Percentiles rank a stretch among this genome's conserved stretches.
Conservation (phyloP, 345 rosid genomes). For the Murraya paniculata region DNA sequence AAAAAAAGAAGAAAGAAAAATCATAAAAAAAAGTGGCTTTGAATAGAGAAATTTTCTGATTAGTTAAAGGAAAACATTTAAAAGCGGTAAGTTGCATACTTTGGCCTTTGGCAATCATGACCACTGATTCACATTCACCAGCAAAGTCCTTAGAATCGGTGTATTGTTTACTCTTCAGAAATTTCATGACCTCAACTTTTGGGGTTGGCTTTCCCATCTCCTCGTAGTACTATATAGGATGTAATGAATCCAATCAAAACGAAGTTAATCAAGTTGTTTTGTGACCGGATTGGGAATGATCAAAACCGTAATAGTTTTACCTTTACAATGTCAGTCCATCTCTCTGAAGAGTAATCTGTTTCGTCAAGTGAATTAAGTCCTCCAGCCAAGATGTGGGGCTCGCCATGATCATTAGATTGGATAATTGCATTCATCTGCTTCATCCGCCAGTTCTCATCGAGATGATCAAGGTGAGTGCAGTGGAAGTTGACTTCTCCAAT, state of each 20-base stretch:
- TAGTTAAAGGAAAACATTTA: too few relatives aligned
- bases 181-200: conserved; percentile 81
- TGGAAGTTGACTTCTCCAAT: conserved; percentile 83
- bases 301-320: conserved; percentile 23
- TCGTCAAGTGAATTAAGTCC: conserved; percentile 86
- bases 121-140: conserved; percentile 90
- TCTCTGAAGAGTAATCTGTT: conserved; percentile 69
- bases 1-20: too few relatives aligned
- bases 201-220: conserved; percentile 97
- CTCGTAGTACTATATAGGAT: conserved; percentile 65
- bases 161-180: conserved; percentile 66
- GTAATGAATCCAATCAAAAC: not conserved
- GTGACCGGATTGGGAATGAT: not conserved
- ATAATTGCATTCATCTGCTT: conserved; percentile 80
- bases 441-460: conserved; percentile 92
- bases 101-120: conserved; percentile 93
- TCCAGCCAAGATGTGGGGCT: conserved; percentile 75
- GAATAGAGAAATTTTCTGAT: not conserved
- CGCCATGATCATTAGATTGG: conserved; percentile 38
- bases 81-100: conserved; percentile 35
- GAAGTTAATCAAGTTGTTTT: not conserved
- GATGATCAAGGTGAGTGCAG: conserved; percentile 89
- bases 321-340: conserved; percentile 91
- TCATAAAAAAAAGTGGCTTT: not conserved
- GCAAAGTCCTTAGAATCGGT: conserved; percentile 86